These are phyloP conservation scores for Tetrapisispora fleetii DNA, from an alignment of 805 yeast species.

Conservation along the genomic window DNA sequence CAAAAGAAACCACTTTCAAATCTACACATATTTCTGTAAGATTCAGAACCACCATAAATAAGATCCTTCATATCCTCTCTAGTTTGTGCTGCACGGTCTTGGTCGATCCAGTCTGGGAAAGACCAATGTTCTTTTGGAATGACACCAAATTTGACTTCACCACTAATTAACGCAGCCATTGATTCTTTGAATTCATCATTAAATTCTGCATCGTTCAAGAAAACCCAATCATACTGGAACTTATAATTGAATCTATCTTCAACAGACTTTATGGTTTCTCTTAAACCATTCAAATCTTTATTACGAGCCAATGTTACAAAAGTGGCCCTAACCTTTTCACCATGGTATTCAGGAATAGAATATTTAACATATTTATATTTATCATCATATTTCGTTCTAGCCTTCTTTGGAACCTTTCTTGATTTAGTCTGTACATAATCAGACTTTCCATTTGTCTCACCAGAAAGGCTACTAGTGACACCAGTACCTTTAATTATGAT, in stretches of 20 bases:
- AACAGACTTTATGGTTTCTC: constrained; percentile 58
- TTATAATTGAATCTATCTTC: constrained; percentile 87
- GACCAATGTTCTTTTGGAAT: constrained; percentile 83
- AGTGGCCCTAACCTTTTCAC: constrained; percentile 57
- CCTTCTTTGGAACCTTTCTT: not conserved
- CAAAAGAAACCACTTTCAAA: constrained; percentile 85
- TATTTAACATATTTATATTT: constrained; percentile 4
- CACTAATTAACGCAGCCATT: constrained; percentile 65
- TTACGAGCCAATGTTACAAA: constrained; percentile 77
- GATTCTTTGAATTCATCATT: constrained; percentile 67
- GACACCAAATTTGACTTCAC: constrained; percentile 65
- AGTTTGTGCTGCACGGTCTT: constrained; percentile 48
- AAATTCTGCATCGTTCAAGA: constrained; percentile 80
- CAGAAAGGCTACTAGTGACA: not conserved
- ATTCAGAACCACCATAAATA: constrained; percentile 58
- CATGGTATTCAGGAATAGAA: constrained; percentile 12
- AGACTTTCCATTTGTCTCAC: not conserved
- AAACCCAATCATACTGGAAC: constrained; percentile 89
- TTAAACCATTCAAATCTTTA: constrained; percentile 49
- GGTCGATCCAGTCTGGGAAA: constrained; percentile 75
- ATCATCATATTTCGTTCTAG: constrained; percentile 3
- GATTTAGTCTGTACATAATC: not conserved
- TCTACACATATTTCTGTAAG: constrained; percentile 85
- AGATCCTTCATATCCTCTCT: constrained; percentile 45
- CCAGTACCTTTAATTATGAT: constrained; percentile 1